These are phyloP conservation scores for Aegilops speltoides DNA, from an alignment of 176 grass and related monocot genomes.

Conservation along the genomic window DNA sequence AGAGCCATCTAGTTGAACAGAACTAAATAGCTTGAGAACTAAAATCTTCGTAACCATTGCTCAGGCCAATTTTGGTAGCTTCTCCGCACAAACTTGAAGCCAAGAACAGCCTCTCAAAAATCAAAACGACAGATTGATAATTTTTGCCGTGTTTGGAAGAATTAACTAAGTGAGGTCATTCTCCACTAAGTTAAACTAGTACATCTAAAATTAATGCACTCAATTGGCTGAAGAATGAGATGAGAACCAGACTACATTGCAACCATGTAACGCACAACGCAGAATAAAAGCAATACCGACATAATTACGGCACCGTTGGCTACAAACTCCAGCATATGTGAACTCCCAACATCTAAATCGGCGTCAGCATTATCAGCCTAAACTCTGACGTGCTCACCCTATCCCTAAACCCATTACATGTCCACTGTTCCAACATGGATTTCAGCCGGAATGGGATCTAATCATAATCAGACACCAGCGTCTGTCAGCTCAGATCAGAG, in stretches of 20 bases:
- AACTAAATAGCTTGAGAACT: background rate
- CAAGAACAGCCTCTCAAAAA: background rate
- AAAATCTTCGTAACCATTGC: background rate
- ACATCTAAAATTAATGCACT: background rate
- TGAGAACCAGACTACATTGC: background rate
- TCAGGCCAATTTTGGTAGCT: background rate
- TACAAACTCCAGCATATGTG: background rate
- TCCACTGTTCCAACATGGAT: background rate
- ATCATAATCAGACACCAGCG: background rate
- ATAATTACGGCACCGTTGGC: background rate
- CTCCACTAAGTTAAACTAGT: background rate
- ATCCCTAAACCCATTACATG: constrained; percentile 6
- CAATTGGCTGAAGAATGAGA: background rate
- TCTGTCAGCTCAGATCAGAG: background rate
- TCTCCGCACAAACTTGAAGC: background rate
- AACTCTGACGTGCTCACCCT: background rate
- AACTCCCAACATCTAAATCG: constrained; percentile 4
- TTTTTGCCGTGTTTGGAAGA: background rate
- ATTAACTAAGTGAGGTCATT: background rate
- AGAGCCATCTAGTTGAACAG: background rate
- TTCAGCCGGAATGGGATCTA: background rate
- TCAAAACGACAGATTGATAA: background rate
- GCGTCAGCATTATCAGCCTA: background rate
- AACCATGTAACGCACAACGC: background rate
- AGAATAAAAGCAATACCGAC: background rate